A percentile compares a stretch with the other conserved stretches of the same genome.
phyloP scores from a whole-genome alignment of 805 yeast species.

The Spathaspora boniae region DNA sequence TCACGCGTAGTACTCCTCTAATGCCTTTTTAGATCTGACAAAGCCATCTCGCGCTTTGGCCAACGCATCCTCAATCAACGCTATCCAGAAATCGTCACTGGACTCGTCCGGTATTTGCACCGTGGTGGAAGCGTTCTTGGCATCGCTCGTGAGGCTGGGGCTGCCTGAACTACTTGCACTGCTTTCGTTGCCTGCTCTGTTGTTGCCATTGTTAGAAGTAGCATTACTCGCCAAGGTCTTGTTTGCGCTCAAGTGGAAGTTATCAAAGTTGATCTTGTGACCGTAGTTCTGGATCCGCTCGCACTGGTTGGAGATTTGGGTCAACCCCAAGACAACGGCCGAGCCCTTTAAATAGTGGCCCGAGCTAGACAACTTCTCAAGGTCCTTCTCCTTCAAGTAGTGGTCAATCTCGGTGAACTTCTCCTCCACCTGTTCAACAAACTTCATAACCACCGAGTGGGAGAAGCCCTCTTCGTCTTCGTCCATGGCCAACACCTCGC shows the following conservation, averaged over 20 bases:
- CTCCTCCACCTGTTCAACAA: constrained; percentile 82
- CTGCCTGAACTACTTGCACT: not conserved
- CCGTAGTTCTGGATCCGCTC: constrained; percentile 94
- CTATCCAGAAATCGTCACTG: constrained; percentile 37
- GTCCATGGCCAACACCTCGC: constrained; percentile 90
- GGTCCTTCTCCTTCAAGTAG: constrained; percentile 44
- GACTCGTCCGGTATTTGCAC: constrained; percentile 10
- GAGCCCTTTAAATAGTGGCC: constrained; percentile 96
- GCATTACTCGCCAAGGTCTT: not conserved
- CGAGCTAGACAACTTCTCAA: constrained; percentile 61
- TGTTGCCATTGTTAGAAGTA: not conserved
- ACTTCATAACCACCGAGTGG: constrained; percentile 70
- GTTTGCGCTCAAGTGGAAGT: constrained; percentile 18
- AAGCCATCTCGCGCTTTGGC: constrained; percentile 50
- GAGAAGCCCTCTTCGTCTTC: constrained; percentile 95
- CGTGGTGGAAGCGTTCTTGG: too few species aligned
- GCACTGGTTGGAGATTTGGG: constrained; percentile 79
- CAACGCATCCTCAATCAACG: constrained; percentile 51
- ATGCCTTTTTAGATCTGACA: constrained; percentile 45
- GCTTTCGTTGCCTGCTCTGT: not conserved
- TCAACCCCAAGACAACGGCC: constrained; percentile 89
- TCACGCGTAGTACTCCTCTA: constrained; percentile 47
- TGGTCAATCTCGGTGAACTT: constrained; percentile 72
- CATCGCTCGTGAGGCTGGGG: too few species aligned
- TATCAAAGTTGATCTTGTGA: constrained; percentile 42